Base-by-base conservation (phyloP, 2,329 filamentous ascomycete species). In the Fusarium nematophilum region DNA sequence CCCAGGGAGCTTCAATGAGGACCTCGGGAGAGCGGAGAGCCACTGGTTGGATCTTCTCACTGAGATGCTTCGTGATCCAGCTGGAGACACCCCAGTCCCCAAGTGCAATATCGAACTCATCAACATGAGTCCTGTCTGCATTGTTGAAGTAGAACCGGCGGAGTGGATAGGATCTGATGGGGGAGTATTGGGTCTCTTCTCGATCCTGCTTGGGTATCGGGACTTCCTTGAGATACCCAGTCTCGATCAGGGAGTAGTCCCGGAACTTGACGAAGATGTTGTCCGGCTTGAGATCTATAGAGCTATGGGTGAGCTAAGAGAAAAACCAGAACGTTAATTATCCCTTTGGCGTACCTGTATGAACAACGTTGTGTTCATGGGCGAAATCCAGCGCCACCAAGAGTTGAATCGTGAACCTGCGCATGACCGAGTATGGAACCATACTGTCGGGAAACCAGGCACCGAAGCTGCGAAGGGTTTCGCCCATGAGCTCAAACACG, bases 401-500 rank as follows among this genome's bases (percentile, higher is more conserved):
- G 3, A 69, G 40, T 13, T 66, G 61, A 15, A 58, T 65, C 0
- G 62, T 43, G 9, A 68, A 62, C 2, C 44, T 34, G 14, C 58
- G 54, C 38, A 68, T 59, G 13, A 59, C 3, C 4, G 9, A 8
- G 29, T 38, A 13, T 3, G 67, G 67, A 13, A 71, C 33, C 30
- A 42, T 42, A 21, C 23, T 30, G 0, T 52, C 47, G 1, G 25
- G 5, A 25, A 67, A 70, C 46, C 45, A 60, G 9, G 37, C 36
- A 5, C 42, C 53, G 17, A 67, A 66, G 47, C 34, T 59, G 14
- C 50, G 49, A 9, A 71, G 42, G n/a, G 64, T 65, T 23, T 66
- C 62, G 2, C 69, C 73, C 62, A 74, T 69, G 7, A 69, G 61
- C 17, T 73, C 63, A 33, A 70, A 68, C 3, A 75, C 66, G 6